Evolutionary conservation across 495 filamentous ascomycete genomes (phyloP), one percentile per base, ranked within the genome.

Genomic region (Aspergillus indologenus): DNA sequence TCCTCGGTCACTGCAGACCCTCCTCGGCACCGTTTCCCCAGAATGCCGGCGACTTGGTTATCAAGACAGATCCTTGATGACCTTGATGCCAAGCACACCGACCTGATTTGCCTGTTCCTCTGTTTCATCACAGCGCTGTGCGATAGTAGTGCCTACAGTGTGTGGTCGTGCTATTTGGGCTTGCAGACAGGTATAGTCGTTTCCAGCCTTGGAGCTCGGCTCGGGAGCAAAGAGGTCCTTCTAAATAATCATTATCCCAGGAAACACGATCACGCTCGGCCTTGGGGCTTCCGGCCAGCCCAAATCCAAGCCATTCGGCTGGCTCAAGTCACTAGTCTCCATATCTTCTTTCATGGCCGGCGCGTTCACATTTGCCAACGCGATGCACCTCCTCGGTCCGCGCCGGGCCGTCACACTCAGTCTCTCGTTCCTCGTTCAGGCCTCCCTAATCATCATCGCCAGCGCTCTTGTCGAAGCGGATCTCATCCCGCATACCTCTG

Each of bases 181-280:
- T 85, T 86, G 83, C 84, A 87, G 65, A 86, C 84, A 0, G 84
- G 84, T 61, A 83, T n/a, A n/a, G n/a, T n/a, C n/a, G n/a, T n/a
- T n/a, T n/a, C n/a, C n/a, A n/a, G n/a, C n/a, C n/a, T n/a, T n/a
- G n/a, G n/a, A n/a, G n/a, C n/a, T n/a, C n/a, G n/a, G n/a, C n/a
- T n/a, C n/a, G n/a, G n/a, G n/a, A n/a, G n/a, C n/a, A n/a, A 83
- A 63, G 83, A n/a, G n/a, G n/a, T n/a, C n/a, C n/a, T n/a, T n/a
- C n/a, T n/a, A n/a, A n/a, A n/a, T n/a, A n/a, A n/a, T n/a, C n/a
- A n/a, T n/a, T n/a, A n/a, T n/a, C n/a, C n/a, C 80, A 70, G 83
- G 83, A 24, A 86, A 86, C 58, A 86, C 83, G 19, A 81, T 87
- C 56, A 84, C 86, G 74, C 71, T 86, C 22, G 81, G 82, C 47